Conservation (phyloP, 345 rosid genomes). For the Lumnitzera racemosa region DNA sequence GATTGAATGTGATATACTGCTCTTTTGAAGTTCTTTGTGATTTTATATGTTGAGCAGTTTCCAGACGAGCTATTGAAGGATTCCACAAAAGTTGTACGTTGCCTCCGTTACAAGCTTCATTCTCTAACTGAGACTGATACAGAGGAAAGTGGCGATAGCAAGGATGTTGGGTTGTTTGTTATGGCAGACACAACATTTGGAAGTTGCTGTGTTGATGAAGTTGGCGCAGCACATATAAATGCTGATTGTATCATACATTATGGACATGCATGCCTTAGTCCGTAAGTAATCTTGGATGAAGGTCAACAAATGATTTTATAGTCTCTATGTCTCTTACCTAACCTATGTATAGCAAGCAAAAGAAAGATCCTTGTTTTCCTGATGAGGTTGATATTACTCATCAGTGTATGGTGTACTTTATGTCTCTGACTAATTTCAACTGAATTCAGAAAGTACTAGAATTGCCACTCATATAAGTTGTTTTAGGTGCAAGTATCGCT, state of each 20-base stretch:
- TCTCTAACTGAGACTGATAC: conserved; percentile 22
- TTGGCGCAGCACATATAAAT: conserved; percentile 69
- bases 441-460: too few species aligned
- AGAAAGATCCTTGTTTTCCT: too few species aligned
- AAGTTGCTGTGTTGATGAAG: conserved; percentile 91
- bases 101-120: conserved; percentile 29
- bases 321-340: too few species aligned
- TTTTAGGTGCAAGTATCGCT: too few species aligned
- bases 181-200: conserved; percentile 95
- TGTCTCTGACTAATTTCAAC: too few species aligned
- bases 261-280: conserved; percentile 92
- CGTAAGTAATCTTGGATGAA: conserved; percentile 37
- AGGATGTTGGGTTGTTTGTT: conserved; percentile 51
- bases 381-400: too few species aligned
- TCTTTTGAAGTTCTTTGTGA: not conserved
- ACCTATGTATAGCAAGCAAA: too few species aligned
- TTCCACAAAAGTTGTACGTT: conserved; percentile 47
- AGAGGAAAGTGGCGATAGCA: conserved; percentile 21
- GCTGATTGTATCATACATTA: conserved; percentile 84
- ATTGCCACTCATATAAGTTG: too few species aligned
- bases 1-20: too few species aligned
- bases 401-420: too few species aligned
- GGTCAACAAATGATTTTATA: not conserved
- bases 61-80: conserved; percentile 79
- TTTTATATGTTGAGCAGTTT: conserved; percentile 32